phyloP scores from a whole-genome alignment of 176 grass and related monocot species.

The Melocanna baccifera region DNA sequence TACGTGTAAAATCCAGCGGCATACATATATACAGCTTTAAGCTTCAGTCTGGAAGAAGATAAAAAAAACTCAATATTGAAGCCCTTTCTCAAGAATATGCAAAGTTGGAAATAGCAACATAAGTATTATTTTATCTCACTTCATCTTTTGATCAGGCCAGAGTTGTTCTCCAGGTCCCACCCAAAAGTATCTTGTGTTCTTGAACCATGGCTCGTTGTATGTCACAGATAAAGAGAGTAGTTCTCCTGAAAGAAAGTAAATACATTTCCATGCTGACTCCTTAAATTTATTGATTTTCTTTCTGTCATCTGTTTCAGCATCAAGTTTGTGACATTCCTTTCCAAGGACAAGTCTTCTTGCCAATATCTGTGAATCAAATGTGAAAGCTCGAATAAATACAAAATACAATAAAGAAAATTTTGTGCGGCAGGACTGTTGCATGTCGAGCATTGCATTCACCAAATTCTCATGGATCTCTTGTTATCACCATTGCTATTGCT shows the following conservation, averaged over 20 bases:
- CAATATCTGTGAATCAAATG: neutral
- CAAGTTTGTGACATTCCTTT: neutral
- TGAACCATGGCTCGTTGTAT: conserved; percentile 37
- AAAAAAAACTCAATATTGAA: neutral
- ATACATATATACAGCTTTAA: conserved; percentile 42
- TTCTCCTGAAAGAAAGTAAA: conserved; percentile 38
- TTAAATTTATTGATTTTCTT: conserved; percentile 40
- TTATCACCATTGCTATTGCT: neutral
- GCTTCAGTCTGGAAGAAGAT: conserved; percentile 19
- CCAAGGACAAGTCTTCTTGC: neutral
- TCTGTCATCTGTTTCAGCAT: neutral
- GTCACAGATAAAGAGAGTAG: conserved; percentile 28
- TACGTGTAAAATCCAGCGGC: conserved; percentile 32
- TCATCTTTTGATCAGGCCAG: conserved; percentile 39
- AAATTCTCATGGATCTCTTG: neutral
- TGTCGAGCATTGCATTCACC: neutral
- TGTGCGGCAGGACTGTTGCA: neutral
- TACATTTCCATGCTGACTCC: conserved; percentile 41
- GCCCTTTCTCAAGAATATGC: neutral
- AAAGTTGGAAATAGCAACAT: neutral
- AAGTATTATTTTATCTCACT: neutral
- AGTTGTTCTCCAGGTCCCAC: conserved; percentile 32
- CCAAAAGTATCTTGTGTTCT: conserved; percentile 36
- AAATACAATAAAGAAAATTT: neutral
- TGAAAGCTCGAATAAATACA: neutral